A percentile compares a stretch with the other conserved stretches of the same genome.
Conservation (phyloP, 192 early-diverging fungal species). For the Coemansia sp. region DNA sequence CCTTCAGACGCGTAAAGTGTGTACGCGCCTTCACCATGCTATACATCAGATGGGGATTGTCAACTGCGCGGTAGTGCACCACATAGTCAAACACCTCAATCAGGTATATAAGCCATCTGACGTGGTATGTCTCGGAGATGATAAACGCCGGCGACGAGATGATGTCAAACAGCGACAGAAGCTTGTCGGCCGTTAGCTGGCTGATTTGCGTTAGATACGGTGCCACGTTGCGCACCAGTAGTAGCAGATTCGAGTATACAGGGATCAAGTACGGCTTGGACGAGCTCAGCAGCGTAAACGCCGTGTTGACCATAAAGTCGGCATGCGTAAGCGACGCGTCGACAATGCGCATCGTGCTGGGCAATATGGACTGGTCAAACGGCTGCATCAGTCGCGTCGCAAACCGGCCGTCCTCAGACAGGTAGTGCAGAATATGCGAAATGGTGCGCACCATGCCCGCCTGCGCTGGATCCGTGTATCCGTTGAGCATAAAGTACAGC, state of each 20-base stretch:
- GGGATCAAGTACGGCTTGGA: constrained; percentile 61
- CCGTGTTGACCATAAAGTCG: constrained; percentile 81
- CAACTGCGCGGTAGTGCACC: constrained; percentile 77
- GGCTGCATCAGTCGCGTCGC: constrained; percentile 48
- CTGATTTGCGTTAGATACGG: constrained; percentile 76
- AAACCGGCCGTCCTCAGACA: constrained; percentile 46
- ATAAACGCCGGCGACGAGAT: constrained; percentile 77
- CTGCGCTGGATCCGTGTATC: constrained; percentile 37
- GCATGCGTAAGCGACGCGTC: constrained; percentile 64
- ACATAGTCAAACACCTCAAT: constrained; percentile 80
- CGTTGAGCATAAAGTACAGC: constrained; percentile 48
- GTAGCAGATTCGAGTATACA: constrained; percentile 73
- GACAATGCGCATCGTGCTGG: constrained; percentile 57
- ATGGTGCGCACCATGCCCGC: constrained; percentile 66
- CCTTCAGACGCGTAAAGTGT: constrained; percentile 63
- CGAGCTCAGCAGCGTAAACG: constrained; percentile 70
- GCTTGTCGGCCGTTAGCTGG: constrained; percentile 64
- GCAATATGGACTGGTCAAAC: constrained; percentile 52
- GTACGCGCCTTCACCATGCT: constrained; percentile 70
- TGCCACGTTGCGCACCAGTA: constrained; percentile 77
- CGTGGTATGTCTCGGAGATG: constrained; percentile 73
- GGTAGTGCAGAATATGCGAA: constrained; percentile 56
- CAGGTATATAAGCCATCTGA: constrained; percentile 67
- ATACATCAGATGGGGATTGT: constrained; percentile 79
- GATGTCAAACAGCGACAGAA: constrained; percentile 69